Evolutionary conservation across 2,329 filamentous ascomycete species (phyloP).

Genomic region (Scytalidium lignicola): DNA sequence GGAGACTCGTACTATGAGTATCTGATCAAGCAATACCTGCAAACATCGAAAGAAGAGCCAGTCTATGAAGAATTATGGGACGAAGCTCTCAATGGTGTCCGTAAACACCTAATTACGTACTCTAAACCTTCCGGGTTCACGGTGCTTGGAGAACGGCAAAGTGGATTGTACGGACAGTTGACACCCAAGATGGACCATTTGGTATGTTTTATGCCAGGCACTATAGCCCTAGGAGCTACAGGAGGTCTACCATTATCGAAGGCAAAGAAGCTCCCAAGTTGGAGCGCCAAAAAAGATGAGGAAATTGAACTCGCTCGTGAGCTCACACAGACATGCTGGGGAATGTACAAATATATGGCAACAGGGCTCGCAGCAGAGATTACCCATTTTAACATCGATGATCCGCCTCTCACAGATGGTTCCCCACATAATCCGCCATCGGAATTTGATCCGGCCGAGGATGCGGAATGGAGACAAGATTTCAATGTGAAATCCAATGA

Average conservation of each 20-base stretch:
- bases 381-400: constrained; percentile 75
- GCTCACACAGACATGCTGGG: constrained; percentile 96
- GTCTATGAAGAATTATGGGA: constrained; percentile 93
- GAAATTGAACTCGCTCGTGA: constrained; percentile 85
- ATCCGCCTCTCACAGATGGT: constrained; percentile 60
- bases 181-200: constrained; percentile 96
- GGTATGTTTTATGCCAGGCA: constrained; percentile 95
- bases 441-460: constrained; percentile 42
- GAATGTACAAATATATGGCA: constrained; percentile 86
- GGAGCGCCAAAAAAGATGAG: constrained; percentile 75
- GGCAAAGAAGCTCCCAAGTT: constrained; percentile 65
- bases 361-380: constrained; percentile 96
- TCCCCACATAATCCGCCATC: constrained; percentile 45
- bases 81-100: constrained; percentile 75
- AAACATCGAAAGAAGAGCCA: constrained; percentile 80
- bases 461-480: constrained; percentile 70
- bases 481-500: constrained; percentile 78
- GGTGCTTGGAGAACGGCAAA: constrained; percentile 81
- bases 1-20: constrained; percentile 99
- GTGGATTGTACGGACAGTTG: constrained; percentile 60
- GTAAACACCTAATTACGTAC: constrained; percentile 89
- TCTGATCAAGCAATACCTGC: constrained; percentile 95
- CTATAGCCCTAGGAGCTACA: constrained; percentile 84
- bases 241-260: constrained; percentile 70
- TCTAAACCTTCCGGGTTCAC: constrained; percentile 75